A percentile compares a stretch with the other conserved stretches of the same genome.
Conservation (phyloP, 164 flowering plant genomes). For the Umbellularia californica region DNA sequence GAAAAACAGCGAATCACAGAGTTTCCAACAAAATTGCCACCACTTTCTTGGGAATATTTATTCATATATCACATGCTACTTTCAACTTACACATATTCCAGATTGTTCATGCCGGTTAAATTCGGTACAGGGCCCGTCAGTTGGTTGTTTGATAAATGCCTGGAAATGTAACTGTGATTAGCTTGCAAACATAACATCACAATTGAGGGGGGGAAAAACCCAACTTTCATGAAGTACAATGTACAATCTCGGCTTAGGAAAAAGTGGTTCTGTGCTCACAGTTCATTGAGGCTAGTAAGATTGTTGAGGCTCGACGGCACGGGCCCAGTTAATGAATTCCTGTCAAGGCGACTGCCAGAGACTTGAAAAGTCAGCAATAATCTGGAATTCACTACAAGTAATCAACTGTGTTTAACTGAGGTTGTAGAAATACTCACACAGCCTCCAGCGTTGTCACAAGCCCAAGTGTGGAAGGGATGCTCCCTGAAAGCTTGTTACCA, state of each 20-base stretch:
- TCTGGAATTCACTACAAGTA: background rate
- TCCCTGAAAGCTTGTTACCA: conserved; percentile 64
- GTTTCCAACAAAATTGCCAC: background rate
- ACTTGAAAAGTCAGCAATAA: background rate
- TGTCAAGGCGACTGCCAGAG: conserved; percentile 68
- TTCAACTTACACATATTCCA: conserved; percentile 69
- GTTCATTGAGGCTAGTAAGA: conserved; percentile 50
- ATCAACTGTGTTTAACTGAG: background rate
- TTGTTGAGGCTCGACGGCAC: conserved; percentile 63
- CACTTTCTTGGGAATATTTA: background rate
- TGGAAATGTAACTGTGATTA: conserved; percentile 21
- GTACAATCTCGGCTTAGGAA: background rate
- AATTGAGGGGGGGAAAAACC: background rate
- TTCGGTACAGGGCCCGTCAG: conserved; percentile 63
- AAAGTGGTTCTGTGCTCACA: conserved; percentile 38
- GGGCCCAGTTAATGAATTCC: conserved; percentile 52
- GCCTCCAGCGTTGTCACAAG: conserved; percentile 71
- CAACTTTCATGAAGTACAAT: background rate
- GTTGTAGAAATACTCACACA: conserved; percentile 48
- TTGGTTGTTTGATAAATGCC: conserved; percentile 68
- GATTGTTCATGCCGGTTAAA: conserved; percentile 53
- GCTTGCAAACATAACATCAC: background rate
- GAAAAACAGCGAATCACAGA: background rate
- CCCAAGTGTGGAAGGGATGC: conserved; percentile 63
- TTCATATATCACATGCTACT: background rate